A percentile compares a stretch with the other conserved stretches of the same genome.
phyloP scores from a whole-genome alignment of 495 filamentous ascomycete species.

The Monascus purpureus region DNA sequence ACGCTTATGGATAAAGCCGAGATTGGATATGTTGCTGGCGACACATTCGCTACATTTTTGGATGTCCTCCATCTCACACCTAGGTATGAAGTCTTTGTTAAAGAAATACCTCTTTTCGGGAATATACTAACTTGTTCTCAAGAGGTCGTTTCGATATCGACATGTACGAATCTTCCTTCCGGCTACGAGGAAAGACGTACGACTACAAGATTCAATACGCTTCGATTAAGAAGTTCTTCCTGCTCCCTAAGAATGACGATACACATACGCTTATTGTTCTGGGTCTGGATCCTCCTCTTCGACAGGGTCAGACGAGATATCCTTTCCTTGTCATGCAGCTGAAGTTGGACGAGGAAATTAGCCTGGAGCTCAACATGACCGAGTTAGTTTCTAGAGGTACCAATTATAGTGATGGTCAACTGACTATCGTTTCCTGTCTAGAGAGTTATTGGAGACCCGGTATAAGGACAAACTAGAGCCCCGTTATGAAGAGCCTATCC shows the following conservation, averaged over 20 bases:
- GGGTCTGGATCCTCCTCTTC: conserved; percentile 87
- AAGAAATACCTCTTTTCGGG: background rate
- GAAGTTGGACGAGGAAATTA: conserved; percentile 95
- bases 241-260: conserved; percentile 95
- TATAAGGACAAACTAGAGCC: conserved; percentile 80
- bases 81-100: conserved; percentile 47
- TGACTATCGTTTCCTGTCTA: conserved; percentile 6
- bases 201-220: conserved; percentile 99
- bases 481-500: conserved; percentile 83
- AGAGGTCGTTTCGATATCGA: conserved; percentile 99
- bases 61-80: conserved; percentile 96
- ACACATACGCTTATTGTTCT: conserved; percentile 88
- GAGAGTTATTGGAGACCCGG: conserved; percentile 54
- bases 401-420: background rate
- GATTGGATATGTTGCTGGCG: conserved; percentile 95
- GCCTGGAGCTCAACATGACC: conserved; percentile 94
- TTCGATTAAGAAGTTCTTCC: conserved; percentile 94
- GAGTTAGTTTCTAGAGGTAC: conserved; percentile 40
- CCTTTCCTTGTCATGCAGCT: conserved; percentile 99
- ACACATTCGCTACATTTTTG: conserved; percentile 92
- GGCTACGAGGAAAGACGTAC: conserved; percentile 96
- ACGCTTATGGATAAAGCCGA: conserved; percentile 97
- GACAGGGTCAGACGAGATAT: conserved; percentile 96
- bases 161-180: conserved; percentile 98
- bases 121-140: conserved; percentile 15